phyloP scores from a whole-genome alignment of 306 rosid species.

The Pyrus pyrifolia region DNA sequence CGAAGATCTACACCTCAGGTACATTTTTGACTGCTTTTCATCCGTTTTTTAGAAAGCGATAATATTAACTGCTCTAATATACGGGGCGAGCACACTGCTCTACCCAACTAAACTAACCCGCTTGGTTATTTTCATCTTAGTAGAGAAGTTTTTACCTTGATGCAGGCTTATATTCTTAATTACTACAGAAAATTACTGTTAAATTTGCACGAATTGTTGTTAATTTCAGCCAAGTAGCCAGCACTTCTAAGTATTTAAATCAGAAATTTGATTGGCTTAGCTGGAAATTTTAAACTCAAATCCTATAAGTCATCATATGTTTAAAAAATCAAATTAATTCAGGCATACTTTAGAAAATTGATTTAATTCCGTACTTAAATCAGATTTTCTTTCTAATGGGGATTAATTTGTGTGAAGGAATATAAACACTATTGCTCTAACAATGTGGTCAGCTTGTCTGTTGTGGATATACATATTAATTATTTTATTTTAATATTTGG shows the following conservation, averaged over 20 bases:
- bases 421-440: background rate
- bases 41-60: background rate
- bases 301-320: background rate
- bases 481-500: background rate
- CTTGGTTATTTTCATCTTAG: background rate
- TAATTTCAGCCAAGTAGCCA: background rate
- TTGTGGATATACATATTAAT: background rate
- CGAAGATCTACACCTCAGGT: constrained; percentile 98
- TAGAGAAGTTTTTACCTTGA: background rate
- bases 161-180: background rate
- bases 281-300: background rate
- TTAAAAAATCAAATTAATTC: background rate
- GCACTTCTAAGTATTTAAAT: background rate
- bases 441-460: constrained; percentile 10
- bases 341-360: background rate
- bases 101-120: background rate
- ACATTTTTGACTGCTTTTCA: background rate
- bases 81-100: background rate
- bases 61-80: background rate
- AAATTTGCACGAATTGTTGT: background rate
- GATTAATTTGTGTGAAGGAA: background rate
- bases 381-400: background rate
- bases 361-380: background rate
- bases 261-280: background rate
- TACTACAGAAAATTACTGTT: background rate